These are phyloP conservation scores for Golubevia pallescens DNA, from an alignment of 1,284 basidiomycete genomes.

Conservation along the genomic window DNA sequence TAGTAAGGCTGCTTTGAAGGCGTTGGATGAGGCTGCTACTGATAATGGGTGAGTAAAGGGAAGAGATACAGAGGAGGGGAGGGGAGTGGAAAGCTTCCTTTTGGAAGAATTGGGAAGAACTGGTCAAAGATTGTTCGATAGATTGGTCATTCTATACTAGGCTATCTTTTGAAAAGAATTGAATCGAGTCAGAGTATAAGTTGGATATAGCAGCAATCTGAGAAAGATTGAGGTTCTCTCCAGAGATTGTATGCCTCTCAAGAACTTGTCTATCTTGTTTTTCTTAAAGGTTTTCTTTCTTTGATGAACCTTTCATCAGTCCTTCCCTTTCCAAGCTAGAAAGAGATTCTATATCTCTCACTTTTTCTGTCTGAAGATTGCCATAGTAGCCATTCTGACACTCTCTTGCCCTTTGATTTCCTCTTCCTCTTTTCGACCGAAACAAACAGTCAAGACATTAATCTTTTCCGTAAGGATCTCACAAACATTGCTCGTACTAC, in stretches of 20 bases:
- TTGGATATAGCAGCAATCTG: too few relatives aligned
- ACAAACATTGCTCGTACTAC: slow-evolving; percentile 62
- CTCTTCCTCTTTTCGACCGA: neutral
- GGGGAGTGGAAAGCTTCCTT: too few relatives aligned
- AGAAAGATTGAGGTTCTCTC: too few relatives aligned
- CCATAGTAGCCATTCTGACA: neutral
- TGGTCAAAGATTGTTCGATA: too few relatives aligned
- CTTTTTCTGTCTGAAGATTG: neutral
- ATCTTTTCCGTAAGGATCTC: slow-evolving; percentile 47
- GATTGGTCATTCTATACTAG: too few relatives aligned
- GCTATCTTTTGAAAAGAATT: too few relatives aligned
- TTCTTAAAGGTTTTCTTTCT: neutral
- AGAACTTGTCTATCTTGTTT: neutral
- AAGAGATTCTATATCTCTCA: neutral
- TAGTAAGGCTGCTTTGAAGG: slow-evolving; percentile 50
- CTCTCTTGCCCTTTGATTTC: neutral
- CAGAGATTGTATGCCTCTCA: too few relatives aligned
- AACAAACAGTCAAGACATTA: slow-evolving; percentile 19
- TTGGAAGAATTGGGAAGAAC: neutral
- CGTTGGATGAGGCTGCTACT: slow-evolving; percentile 42
- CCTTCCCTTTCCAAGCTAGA: neutral
- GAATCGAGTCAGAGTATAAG: too few relatives aligned
- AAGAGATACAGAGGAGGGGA: neutral
- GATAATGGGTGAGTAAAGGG: slow-evolving; percentile 34
- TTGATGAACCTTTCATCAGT: neutral